phyloP scores from a whole-genome alignment of 2,329 filamentous ascomycete genomes.

The Pseudocercospora fijiensis region DNA sequence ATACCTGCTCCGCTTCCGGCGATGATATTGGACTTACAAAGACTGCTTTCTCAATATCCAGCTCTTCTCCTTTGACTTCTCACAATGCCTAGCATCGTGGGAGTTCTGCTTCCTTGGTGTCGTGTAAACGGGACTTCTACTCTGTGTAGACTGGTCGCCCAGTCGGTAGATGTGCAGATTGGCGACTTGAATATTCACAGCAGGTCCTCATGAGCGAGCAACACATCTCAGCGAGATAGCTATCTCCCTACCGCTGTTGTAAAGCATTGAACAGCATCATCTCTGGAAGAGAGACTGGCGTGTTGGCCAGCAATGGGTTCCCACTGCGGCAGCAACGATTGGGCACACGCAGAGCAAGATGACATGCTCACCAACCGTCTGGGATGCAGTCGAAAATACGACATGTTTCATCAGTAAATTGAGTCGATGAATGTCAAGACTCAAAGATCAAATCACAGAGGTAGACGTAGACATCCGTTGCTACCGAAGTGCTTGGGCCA shows the following conservation, averaged over 20 bases:
- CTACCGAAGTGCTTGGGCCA: not conserved
- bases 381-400: not conserved
- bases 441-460: too few species aligned
- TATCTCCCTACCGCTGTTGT: not conserved
- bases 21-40: not conserved
- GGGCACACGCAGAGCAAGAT: not conserved
- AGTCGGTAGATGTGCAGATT: not conserved
- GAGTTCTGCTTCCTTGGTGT: not conserved
- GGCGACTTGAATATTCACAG: not conserved
- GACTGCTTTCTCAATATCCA: not conserved
- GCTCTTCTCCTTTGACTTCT: not conserved
- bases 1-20: not conserved
- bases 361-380: not conserved
- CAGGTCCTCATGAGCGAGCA: not conserved
- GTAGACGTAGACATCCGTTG: not conserved
- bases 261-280: not conserved
- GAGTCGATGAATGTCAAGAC: not conserved
- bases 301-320: not conserved
- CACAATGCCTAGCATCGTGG: not conserved
- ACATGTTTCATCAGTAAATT: not conserved
- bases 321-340: not conserved
- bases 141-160: not conserved
- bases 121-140: not conserved
- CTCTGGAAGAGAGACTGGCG: not conserved
- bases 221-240: not conserved